Evolutionary conservation across 257 asterid species (phyloP).

Genomic region (Euphrasia confusa): DNA sequence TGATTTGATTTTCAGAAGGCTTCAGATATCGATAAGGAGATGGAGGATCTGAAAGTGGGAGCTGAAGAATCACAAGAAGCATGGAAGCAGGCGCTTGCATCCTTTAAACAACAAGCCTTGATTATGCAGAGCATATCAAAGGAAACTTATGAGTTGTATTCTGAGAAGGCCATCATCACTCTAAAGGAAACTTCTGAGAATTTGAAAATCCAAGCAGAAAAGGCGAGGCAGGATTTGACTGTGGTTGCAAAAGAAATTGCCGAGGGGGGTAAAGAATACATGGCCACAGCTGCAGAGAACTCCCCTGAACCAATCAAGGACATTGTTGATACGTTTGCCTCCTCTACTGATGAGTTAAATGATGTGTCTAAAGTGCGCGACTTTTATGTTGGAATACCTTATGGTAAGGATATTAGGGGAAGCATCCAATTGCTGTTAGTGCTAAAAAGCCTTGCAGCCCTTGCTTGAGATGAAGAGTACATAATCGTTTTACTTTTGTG

Average conservation of each 20-base stretch:
- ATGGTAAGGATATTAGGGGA: conserved; percentile 40
- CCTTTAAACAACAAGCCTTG: conserved; percentile 66
- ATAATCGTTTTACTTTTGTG: neutral
- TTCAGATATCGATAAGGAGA: conserved; percentile 52
- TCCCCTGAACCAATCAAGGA: conserved; percentile 70
- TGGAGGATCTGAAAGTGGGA: conserved; percentile 40
- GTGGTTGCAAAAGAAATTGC: conserved; percentile 55
- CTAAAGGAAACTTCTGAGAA: conserved; percentile 61
- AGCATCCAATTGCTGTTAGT: neutral
- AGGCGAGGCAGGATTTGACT: conserved; percentile 58
- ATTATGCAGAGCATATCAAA: conserved; percentile 57
- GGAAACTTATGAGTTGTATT: conserved; percentile 66
- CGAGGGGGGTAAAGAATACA: conserved; percentile 60
- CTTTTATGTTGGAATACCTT: conserved; percentile 77
- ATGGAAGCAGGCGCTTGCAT: conserved; percentile 59
- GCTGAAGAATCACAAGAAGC: conserved; percentile 50
- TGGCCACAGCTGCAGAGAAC: conserved; percentile 57
- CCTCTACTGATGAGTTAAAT: conserved; percentile 47
- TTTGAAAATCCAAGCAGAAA: conserved; percentile 63
- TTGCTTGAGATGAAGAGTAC: neutral
- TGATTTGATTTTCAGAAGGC: conserved; percentile 44
- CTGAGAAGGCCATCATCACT: conserved; percentile 51
- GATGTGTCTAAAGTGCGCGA: conserved; percentile 62
- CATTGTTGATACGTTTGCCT: conserved; percentile 64
- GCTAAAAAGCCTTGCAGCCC: neutral